Evolutionary conservation across 257 asterid genomes (phyloP).

Genomic region (Jaltomata sinuosa): DNA sequence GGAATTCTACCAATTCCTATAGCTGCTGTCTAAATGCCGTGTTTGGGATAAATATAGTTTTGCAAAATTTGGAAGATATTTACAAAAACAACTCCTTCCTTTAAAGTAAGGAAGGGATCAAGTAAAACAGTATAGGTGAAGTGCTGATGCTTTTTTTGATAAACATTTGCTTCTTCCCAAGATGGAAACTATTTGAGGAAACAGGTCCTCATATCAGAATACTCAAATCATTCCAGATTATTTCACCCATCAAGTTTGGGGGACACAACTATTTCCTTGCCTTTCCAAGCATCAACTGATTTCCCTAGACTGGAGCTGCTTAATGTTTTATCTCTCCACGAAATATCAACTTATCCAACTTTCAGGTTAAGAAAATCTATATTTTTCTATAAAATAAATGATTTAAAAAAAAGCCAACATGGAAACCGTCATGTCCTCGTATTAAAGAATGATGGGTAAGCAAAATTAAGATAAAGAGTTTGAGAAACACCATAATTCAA

Average conservation of each 20-base stretch:
- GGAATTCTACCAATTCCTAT: not conserved
- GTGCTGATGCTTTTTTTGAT: not conserved
- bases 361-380: not conserved
- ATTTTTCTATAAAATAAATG: not conserved
- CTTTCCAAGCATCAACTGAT: not conserved
- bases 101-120: not conserved
- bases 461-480: not conserved
- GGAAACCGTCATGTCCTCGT: not conserved
- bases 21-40: not conserved
- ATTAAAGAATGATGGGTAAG: not conserved
- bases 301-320: not conserved
- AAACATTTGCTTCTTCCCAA: not conserved
- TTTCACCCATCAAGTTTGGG: not conserved
- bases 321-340: not conserved
- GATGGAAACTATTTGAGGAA: not conserved
- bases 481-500: not conserved
- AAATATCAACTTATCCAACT: not conserved
- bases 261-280: not conserved
- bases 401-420: not conserved
- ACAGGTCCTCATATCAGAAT: not conserved
- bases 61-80: not conserved
- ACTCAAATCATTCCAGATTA: not conserved
- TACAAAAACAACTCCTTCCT: not conserved
- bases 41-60: not conserved
- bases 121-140: not conserved